Conservation (phyloP, 305 asterid genomes). For the Lippia alba region DNA sequence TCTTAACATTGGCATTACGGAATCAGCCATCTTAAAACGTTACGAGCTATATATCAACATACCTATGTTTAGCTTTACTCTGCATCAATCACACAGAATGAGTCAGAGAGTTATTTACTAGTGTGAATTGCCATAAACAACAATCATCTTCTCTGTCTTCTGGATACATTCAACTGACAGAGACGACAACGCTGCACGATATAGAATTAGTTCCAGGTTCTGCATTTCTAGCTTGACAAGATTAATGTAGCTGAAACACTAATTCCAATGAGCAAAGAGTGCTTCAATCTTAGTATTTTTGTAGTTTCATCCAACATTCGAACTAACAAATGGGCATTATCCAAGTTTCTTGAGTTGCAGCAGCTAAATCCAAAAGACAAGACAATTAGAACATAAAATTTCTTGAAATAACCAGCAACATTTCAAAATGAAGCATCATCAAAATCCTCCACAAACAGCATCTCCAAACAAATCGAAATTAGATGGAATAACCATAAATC, state of each 20-base stretch:
- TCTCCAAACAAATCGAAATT: neutral
- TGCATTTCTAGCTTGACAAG: neutral
- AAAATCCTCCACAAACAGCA: neutral
- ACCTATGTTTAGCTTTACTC: neutral
- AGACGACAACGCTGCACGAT: constrained; percentile 29
- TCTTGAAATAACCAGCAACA: neutral
- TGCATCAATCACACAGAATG: neutral
- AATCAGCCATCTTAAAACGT: neutral
- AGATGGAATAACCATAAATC: neutral
- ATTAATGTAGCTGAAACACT: constrained; percentile 1
- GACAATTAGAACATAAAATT: neutral
- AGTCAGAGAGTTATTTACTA: neutral
- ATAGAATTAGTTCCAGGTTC: constrained; percentile 15
- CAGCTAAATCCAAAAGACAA: constrained; percentile 10
- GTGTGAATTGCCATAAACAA: constrained; percentile 11
- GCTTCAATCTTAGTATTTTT: neutral
- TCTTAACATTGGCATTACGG: no score
- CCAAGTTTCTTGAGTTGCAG: neutral
- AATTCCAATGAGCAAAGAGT: neutral
- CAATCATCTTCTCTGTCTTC: constrained; percentile 10
- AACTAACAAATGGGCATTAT: neutral
- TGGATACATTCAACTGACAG: neutral
- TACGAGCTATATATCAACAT: neutral
- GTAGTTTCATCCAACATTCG: neutral
- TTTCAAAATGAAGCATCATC: constrained; percentile 12